phyloP scores from a whole-genome alignment of 176 grass and related monocot species.

The Cenchrus americanus region DNA sequence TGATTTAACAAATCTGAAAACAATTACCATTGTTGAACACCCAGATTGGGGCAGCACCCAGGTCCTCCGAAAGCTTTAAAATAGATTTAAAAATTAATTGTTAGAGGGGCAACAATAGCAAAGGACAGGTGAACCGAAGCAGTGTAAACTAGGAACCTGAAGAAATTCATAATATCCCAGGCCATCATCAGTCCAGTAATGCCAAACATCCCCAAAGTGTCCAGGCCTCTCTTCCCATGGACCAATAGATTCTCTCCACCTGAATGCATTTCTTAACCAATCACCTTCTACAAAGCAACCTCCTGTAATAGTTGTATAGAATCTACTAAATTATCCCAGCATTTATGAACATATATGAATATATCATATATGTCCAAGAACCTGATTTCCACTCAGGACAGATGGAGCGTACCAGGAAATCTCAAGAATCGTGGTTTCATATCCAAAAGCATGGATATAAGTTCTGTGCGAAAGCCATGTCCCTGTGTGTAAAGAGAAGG shows the following conservation, averaged over 20 bases:
- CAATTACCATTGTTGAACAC: constrained; percentile 79
- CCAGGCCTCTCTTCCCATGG: constrained; percentile 98
- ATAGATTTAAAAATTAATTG: background rate
- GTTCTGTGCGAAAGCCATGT: constrained; percentile 84
- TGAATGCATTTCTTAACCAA: constrained; percentile 94
- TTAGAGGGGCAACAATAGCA: background rate
- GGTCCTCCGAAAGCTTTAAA: constrained; percentile 22
- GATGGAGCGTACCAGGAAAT: constrained; percentile 73
- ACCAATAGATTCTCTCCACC: constrained; percentile 87
- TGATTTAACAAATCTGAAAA: background rate
- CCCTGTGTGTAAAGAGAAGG: constrained; percentile 48
- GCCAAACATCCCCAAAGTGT: constrained; percentile 87
- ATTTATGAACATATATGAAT: background rate
- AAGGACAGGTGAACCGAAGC: constrained; percentile 4
- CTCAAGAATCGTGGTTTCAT: constrained; percentile 85
- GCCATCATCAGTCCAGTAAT: constrained; percentile 92
- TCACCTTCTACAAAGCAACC: constrained; percentile 91
- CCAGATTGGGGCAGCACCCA: constrained; percentile 66
- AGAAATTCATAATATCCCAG: constrained; percentile 90
- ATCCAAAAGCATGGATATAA: constrained; percentile 85
- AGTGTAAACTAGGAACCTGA: constrained; percentile 52
- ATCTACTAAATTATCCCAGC: constrained; percentile 3
- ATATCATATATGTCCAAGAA: background rate
- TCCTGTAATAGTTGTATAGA: constrained; percentile 51
- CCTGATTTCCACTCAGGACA: constrained; percentile 11